Percentiles rank a stretch among this genome's conserved stretches.
phyloP scores from a whole-genome alignment of 1,139 yeast species.

The Magnusiomyces paraingens region DNA sequence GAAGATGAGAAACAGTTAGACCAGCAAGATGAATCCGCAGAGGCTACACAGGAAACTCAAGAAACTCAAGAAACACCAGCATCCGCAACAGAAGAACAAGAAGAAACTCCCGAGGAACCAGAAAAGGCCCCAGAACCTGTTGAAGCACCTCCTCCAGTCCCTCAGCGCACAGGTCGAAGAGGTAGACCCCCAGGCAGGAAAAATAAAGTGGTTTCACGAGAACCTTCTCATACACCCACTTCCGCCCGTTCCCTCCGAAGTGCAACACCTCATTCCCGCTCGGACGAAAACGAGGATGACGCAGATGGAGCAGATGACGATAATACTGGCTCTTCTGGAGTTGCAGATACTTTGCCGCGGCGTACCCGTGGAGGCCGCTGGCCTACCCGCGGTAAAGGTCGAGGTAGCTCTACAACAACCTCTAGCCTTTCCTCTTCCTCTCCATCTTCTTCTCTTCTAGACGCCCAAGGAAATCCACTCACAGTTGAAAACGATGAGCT shows the following conservation, averaged over 20 bases:
- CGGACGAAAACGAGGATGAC: slow-evolving; percentile 20
- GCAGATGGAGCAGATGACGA: slow-evolving; percentile 18
- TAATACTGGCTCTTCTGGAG: background rate
- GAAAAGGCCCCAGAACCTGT: background rate
- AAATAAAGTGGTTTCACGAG: slow-evolving; percentile 14
- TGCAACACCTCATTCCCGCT: slow-evolving; percentile 13
- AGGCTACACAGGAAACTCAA: background rate
- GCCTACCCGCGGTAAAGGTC: slow-evolving; percentile 21
- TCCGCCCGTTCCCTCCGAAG: slow-evolving; percentile 12
- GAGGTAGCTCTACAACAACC: slow-evolving; percentile 19
- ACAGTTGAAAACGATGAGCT: slow-evolving; percentile 72
- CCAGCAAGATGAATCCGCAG: too few species aligned
- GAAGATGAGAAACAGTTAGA: too few species aligned
- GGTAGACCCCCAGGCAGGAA: slow-evolving; percentile 35
- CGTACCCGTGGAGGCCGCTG: slow-evolving; percentile 23
- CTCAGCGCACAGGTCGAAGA: slow-evolving; percentile 22
- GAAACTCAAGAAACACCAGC: background rate
- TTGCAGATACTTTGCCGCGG: slow-evolving; percentile 12
- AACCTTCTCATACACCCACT: slow-evolving; percentile 11
- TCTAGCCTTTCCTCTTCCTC: slow-evolving; percentile 25
- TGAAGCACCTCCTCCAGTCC: background rate
- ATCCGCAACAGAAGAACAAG: background rate
- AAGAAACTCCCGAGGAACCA: background rate
- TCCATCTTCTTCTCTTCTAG: slow-evolving; percentile 17
- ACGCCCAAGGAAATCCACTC: slow-evolving; percentile 42